Conservation (phyloP, 495 filamentous ascomycete genomes). For the Aspergillus taichungensis region DNA sequence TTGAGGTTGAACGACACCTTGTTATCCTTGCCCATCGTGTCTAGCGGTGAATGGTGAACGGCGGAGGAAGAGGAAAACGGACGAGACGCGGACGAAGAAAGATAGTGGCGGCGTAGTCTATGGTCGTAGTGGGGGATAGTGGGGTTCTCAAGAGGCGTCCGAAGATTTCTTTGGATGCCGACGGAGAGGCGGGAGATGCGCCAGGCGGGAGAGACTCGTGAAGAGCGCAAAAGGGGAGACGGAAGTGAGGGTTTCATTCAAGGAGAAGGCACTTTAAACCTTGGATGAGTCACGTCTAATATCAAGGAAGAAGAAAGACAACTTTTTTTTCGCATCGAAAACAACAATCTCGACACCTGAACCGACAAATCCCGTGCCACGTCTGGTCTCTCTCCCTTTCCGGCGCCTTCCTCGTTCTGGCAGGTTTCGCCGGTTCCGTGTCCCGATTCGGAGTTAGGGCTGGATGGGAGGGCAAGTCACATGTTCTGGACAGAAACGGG, state of each 20-base stretch:
- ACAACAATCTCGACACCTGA: neutral
- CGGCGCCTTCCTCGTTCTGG: neutral
- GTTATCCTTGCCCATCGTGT: slow-evolving; percentile 30
- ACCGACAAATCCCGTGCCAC: neutral
- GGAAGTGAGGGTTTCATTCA: slow-evolving; percentile 6
- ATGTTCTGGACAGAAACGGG: neutral
- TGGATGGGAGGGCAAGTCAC: slow-evolving; percentile 1
- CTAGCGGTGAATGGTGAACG: slow-evolving; percentile 9
- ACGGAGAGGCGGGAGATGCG: neutral
- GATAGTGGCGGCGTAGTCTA: slow-evolving; percentile 18
- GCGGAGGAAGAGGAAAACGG: slow-evolving; percentile 23
- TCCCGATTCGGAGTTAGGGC: neutral
- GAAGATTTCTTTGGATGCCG: neutral
- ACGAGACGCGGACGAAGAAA: slow-evolving; percentile 14
- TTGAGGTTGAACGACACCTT: slow-evolving; percentile 33
- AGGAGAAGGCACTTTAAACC: slow-evolving; percentile 2
- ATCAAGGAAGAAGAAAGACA: slow-evolving; percentile 2
- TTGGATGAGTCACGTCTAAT: neutral
- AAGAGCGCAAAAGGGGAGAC: slow-evolving; percentile 2
- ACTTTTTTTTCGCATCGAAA: neutral
- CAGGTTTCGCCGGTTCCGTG: slow-evolving; percentile 1
- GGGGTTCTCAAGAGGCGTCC: slow-evolving; percentile 21
- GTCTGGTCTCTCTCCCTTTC: neutral
- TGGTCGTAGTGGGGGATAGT: slow-evolving; percentile 31
- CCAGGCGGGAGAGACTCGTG: neutral